Evolutionary conservation across 192 early-diverging fungal genomes (phyloP), one percentile per base, ranked within the genome.

Genomic region (Coemansia sp.): DNA sequence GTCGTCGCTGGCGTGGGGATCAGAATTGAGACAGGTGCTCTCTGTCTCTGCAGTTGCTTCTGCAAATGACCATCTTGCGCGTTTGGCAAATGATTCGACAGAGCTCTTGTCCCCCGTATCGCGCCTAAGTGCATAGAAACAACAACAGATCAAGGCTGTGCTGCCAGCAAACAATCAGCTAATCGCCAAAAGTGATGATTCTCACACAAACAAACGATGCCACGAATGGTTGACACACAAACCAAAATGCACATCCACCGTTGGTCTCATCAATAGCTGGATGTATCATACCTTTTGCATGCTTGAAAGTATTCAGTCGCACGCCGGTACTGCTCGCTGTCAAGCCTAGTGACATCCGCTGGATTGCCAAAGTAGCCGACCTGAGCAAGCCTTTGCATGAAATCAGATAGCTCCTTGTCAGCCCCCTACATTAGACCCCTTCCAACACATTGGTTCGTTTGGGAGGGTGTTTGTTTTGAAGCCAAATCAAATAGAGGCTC

Each of bases 1-100:
- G 2, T 81, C 78, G 46, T 82, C 74, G 48, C 57, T 61, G 58
- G 45, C 60, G 38, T 13, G 38, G 39, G 44, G 40, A 60, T 45
- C 64, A 5, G 16, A 38, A 39, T 41, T 38, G 39, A 49, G 13
- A 61, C 39, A 22, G 20, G 13, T 44, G 4, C 25, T 38, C 49
- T 44, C 42, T 37, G 61, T 50, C 50, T 37, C 61, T 53, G 61
- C 40, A 61, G 65, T 44, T 37, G 43, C 32, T 32, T 48, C 61
- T 19, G 65, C 51, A 42, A 76, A 55, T 4, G 46, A 62, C 45
- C 58, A 48, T 39, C 56, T 46, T 44, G 75, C 69, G 37, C 17
- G 46, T 22, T 42, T 64, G 48, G 32, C 56, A 16, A 76, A 62
- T 61, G 54, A 55, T 32, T 49, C 69, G 16, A 63, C 65, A n/a